Percentiles rank a stretch among this genome's conserved stretches.
These are phyloP conservation scores for Nicotiana noctiflora DNA, from an alignment of 257 asterid species.

Conservation along the genomic window DNA sequence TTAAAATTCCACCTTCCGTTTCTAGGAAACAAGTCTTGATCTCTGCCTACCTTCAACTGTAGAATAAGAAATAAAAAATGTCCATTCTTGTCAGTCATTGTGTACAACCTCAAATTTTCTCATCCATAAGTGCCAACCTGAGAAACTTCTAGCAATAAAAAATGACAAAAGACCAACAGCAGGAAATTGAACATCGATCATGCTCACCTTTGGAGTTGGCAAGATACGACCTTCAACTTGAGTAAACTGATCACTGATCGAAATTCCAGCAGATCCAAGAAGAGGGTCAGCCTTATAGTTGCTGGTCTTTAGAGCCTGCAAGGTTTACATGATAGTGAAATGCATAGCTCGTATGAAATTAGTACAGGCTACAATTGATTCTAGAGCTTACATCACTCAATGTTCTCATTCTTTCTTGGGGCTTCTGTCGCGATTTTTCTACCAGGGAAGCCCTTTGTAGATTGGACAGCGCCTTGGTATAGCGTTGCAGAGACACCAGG, in stretches of 20 bases:
- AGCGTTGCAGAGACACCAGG: constrained; percentile 65
- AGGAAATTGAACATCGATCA: not conserved
- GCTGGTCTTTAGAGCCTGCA: constrained; percentile 48
- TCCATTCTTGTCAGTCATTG: not conserved
- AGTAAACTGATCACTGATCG: constrained; percentile 43
- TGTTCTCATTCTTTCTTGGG: constrained; percentile 51
- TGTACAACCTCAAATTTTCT: not conserved
- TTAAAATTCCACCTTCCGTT: constrained; percentile 76
- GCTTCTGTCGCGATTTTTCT: constrained; percentile 70
- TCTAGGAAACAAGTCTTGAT: constrained; percentile 37
- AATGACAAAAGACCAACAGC: not conserved
- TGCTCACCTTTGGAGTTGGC: constrained; percentile 52
- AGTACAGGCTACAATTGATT: not conserved
- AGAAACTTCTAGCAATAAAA: not conserved
- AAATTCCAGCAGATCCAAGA: constrained; percentile 41
- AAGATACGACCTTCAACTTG: constrained; percentile 54
- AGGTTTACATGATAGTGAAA: not conserved
- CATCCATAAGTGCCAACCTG: not conserved
- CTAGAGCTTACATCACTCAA: constrained; percentile 33
- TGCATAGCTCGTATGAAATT: not conserved
- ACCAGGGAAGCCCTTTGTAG: constrained; percentile 66
- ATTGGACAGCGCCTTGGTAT: constrained; percentile 49
- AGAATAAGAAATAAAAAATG: not conserved
- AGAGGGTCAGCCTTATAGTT: constrained; percentile 48
- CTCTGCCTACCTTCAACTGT: constrained; percentile 53